Evolutionary conservation across 2,329 filamentous ascomycete genomes (phyloP).

Genomic region (Diplodia intermedia): DNA sequence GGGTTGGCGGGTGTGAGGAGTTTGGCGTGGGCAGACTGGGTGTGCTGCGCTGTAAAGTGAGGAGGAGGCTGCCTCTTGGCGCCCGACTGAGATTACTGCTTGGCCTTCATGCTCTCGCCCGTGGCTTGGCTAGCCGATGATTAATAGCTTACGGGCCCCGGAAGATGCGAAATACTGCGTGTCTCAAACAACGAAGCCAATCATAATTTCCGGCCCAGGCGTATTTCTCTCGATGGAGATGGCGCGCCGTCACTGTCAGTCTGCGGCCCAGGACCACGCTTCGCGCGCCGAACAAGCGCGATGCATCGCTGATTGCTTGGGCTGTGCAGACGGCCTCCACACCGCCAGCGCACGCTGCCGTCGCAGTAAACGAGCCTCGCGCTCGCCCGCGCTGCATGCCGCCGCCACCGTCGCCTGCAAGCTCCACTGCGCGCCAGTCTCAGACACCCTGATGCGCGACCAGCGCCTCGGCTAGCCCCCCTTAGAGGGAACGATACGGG

Average conservation of each 20-base stretch:
- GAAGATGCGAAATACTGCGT: conserved; percentile 25
- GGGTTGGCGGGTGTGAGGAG: conserved; percentile 26
- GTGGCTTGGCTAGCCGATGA: conserved; percentile 32
- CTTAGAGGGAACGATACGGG: conserved; percentile 16
- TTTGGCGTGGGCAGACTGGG: conserved; percentile 20
- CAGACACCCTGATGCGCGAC: conserved; percentile 22
- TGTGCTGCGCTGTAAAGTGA: conserved; percentile 28
- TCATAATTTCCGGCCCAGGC: conserved; percentile 22
- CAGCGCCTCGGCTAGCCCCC: conserved; percentile 28
- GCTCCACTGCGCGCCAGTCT: conserved; percentile 25
- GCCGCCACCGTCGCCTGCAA: conserved; percentile 6
- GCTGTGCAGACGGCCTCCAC: conserved; percentile 10
- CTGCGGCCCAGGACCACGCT: conserved; percentile 1
- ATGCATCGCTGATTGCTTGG: conserved; percentile 8
- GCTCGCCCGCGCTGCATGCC: not conserved
- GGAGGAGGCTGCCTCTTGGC: conserved; percentile 29
- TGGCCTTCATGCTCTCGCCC: conserved; percentile 27
- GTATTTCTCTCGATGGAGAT: conserved; percentile 23
- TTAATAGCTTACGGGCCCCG: conserved; percentile 30
- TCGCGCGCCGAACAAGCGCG: conserved; percentile 8
- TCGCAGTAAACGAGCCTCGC: not conserved
- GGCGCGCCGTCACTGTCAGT: not conserved
- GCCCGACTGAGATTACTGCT: conserved; percentile 31
- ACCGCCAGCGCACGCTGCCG: not conserved
- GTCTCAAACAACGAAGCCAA: conserved; percentile 26